phyloP scores from a whole-genome alignment of 1,284 basidiomycete species.

The Singerocomus inundabilis region DNA sequence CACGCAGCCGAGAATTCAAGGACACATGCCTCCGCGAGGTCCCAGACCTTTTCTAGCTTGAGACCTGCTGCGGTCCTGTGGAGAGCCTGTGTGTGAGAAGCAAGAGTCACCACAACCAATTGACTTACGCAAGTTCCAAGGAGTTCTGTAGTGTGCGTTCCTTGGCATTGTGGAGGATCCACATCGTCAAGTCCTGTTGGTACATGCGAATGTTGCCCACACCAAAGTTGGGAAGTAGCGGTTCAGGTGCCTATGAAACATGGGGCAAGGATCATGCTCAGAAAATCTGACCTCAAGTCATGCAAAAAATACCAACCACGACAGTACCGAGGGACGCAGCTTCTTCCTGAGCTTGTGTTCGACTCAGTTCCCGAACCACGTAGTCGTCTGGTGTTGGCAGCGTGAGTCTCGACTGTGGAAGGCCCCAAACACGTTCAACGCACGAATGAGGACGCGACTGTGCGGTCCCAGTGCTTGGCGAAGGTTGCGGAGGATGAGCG shows the following conservation, averaged over 20 bases:
- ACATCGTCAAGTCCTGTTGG: constrained; percentile 34
- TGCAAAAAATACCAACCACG: constrained; percentile 20
- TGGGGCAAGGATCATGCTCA: background rate
- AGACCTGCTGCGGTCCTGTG: constrained; percentile 16
- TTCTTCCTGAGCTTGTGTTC: constrained; percentile 15
- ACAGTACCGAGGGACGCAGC: constrained; percentile 11
- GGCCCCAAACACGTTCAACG: background rate
- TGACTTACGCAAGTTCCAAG: constrained; percentile 31
- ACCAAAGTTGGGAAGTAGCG: constrained; percentile 37
- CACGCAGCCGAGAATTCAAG: constrained; percentile 31
- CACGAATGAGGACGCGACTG: constrained; percentile 33
- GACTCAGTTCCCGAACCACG: constrained; percentile 21
- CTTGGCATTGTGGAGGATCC: constrained; percentile 30
- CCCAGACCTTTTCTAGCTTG: constrained; percentile 36
- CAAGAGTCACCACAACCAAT: background rate
- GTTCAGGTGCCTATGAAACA: constrained; percentile 33
- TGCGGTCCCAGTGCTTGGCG: constrained; percentile 27
- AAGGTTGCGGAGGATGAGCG: constrained; percentile 27
- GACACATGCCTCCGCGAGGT: constrained; percentile 30
- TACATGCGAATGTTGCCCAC: constrained; percentile 32
- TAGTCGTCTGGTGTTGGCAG: constrained; percentile 21
- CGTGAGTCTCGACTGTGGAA: background rate
- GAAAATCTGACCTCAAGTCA: too few species aligned
- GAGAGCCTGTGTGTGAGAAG: constrained; percentile 5
- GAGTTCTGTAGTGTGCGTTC: constrained; percentile 34